A percentile compares a stretch with the other conserved stretches of the same genome.
Evolutionary conservation across 192 early-diverging fungal genomes (phyloP).

Genomic region (Backusella liffmaniae): DNA sequence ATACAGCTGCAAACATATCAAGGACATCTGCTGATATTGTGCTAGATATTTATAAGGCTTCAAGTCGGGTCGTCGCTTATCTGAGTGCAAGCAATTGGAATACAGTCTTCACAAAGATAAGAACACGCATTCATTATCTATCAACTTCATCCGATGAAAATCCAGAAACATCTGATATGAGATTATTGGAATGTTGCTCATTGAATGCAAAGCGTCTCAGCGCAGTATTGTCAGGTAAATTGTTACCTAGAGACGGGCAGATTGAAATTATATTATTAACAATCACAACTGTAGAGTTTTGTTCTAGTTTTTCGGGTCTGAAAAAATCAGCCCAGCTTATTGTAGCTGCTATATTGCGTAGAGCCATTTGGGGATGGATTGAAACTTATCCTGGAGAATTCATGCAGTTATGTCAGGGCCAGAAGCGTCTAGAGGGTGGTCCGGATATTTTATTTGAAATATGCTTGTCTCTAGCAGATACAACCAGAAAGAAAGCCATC

Average conservation of each 20-base stretch:
- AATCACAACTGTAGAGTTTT: conserved; percentile 39
- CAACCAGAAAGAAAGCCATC: conserved; percentile 59
- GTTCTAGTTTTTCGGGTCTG: conserved; percentile 52
- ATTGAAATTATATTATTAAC: neutral
- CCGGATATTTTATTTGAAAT: conserved; percentile 80
- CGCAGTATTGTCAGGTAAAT: conserved; percentile 60
- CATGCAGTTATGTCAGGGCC: conserved; percentile 67
- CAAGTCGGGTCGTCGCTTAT: conserved; percentile 82
- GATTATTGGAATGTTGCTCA: conserved; percentile 83
- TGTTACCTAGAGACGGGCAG: neutral
- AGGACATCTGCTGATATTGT: conserved; percentile 46
- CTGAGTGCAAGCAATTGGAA: conserved; percentile 90
- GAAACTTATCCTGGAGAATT: conserved; percentile 84
- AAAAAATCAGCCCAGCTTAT: conserved; percentile 71
- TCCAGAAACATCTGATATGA: conserved; percentile 76
- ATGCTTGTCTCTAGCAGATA: conserved; percentile 59
- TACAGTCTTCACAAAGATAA: conserved; percentile 72
- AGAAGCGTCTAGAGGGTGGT: conserved; percentile 58
- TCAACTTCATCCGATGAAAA: conserved; percentile 66
- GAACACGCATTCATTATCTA: conserved; percentile 60
- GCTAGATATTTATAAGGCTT: conserved; percentile 77
- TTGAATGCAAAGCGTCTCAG: conserved; percentile 73
- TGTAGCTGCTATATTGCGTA: conserved; percentile 73
- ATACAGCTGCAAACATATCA: conserved; percentile 18
- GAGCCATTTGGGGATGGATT: conserved; percentile 93